Base-by-base conservation (phyloP, 345 rosid species). In the Microcos paniculata region DNA sequence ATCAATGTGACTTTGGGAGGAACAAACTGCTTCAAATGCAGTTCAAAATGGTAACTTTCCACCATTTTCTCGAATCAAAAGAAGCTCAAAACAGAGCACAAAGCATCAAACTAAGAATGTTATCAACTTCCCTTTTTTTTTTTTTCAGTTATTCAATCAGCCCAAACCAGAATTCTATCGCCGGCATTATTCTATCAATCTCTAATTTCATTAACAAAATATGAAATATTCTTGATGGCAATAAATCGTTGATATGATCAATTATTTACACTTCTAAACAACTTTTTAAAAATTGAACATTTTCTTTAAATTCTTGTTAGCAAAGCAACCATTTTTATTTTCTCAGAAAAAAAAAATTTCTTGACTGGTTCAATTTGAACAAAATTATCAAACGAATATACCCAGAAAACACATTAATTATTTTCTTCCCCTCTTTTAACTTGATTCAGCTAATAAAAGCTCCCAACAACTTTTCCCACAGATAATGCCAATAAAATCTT, bases 391-490 rank as follows among this genome's bases (percentile, higher is more conserved):
- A 33, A 43, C 2, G 14, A 42, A 14, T 3, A 43, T 24, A 66
- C 53, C 35, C 33, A 40, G 26, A 35, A 64, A 40, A 21, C 11
- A 23, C 21, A 43, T 24, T 5, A 26, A 26, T 16, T 52, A 38
- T 15, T 28, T 1, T 8, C 19, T 9, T 19, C 4, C 71, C 24
- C 18, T 45, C 1, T 18, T 48, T 68, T 55, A 46, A 28, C 53
- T 24, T 24, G 53, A 45, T 66, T 43, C 35, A 66, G 71, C 71
- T 45, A 66, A 43, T 45, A 45, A 65, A 65, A 42, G 53, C 70
- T 43, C 13, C 51, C 5, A 65, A 24, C 52, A 21, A 65, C 31
- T 65, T 40, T 49, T 23, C 71, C 52, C n/a, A 40, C 38, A 64
- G 21, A 63, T 14, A 63, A 21, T 21, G 52, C 38, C 56, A 26